These are phyloP conservation scores for Sclerotinia minor DNA, from an alignment of 2,329 filamentous ascomycete species.

Conservation along the genomic window DNA sequence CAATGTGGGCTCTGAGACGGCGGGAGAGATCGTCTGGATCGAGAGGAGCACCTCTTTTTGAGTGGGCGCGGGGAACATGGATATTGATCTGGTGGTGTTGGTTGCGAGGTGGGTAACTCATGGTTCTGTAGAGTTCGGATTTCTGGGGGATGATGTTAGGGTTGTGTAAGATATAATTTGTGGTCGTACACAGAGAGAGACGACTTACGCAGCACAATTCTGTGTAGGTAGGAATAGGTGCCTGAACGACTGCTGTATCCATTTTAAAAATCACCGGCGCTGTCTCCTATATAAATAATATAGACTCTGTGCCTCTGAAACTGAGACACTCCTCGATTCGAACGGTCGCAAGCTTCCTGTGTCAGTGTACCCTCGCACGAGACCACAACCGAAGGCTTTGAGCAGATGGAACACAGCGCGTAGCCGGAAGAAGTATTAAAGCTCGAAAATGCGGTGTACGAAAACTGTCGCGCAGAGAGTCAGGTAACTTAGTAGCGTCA, in stretches of 20 bases:
- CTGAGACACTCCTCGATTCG: conserved; percentile 17
- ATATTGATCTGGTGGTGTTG: not conserved
- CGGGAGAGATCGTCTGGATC: conserved; percentile 57
- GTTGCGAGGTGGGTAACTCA: conserved; percentile 34
- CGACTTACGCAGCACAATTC: conserved; percentile 11
- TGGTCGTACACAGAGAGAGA: not conserved
- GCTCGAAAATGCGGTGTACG: conserved; percentile 13
- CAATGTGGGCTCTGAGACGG: conserved; percentile 53
- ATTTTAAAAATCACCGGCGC: not conserved
- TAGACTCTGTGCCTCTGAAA: conserved; percentile 17
- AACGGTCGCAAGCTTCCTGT: conserved; percentile 9
- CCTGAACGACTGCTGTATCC: not conserved
- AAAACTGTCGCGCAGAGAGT: conserved; percentile 14
- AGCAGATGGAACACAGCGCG: conserved; percentile 20
- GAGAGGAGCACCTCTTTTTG: conserved; percentile 44
- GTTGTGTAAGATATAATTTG: not conserved
- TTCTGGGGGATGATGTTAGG: not conserved
- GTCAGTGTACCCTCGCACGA: conserved; percentile 11
- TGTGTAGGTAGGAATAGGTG: not conserved
- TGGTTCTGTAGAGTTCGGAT: conserved; percentile 31
- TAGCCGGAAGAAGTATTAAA: conserved; percentile 8
- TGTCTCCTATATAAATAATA: conserved; percentile 11
- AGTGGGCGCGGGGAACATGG: conserved; percentile 32
- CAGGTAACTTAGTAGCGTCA: not conserved
- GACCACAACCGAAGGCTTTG: conserved; percentile 19